phyloP scores from a whole-genome alignment of 805 yeast genomes.

The Cyberlindnera euphorbiiphila region DNA sequence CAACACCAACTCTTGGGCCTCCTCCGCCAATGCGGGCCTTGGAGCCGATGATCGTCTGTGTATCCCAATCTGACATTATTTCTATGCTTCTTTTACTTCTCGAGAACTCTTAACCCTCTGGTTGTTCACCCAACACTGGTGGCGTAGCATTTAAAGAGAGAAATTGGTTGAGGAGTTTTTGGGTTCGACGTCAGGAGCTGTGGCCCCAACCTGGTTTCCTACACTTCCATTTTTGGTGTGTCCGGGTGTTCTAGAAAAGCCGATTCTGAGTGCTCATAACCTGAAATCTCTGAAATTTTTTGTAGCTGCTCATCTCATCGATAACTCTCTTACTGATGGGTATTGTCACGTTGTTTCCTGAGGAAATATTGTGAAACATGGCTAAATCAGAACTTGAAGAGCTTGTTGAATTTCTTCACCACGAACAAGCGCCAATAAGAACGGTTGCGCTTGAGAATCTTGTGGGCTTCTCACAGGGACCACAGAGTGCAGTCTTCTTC shows the following conservation, averaged over 20 bases:
- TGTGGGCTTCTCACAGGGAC: conserved; percentile 76
- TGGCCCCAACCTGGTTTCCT: no score
- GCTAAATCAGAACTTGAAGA: conserved; percentile 38
- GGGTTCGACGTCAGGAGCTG: no score
- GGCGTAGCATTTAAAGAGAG: no score
- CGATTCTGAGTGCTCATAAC: conserved; percentile 1
- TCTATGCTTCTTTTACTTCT: no score
- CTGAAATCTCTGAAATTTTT: conserved; percentile 10
- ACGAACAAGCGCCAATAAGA: conserved; percentile 73
- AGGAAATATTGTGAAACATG: conserved; percentile 5
- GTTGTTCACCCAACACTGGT: no score
- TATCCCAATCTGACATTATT: conserved; percentile 80
- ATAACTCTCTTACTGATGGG: background rate
- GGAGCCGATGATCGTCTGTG: conserved; percentile 83
- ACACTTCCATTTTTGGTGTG: no score
- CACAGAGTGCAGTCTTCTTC: conserved; percentile 61
- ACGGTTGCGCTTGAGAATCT: conserved; percentile 82
- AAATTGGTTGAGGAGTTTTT: no score
- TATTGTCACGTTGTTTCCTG: no score
- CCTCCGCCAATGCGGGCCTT: conserved; percentile 85
- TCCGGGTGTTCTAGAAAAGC: conserved; percentile 8
- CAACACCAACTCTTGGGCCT: conserved; percentile 83
- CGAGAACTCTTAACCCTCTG: no score
- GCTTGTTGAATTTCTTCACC: conserved; percentile 76
- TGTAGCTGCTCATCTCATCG: conserved; percentile 4